Evolutionary conservation across 139 green algal species (phyloP).

Genomic region (Microglena sp.): DNA sequence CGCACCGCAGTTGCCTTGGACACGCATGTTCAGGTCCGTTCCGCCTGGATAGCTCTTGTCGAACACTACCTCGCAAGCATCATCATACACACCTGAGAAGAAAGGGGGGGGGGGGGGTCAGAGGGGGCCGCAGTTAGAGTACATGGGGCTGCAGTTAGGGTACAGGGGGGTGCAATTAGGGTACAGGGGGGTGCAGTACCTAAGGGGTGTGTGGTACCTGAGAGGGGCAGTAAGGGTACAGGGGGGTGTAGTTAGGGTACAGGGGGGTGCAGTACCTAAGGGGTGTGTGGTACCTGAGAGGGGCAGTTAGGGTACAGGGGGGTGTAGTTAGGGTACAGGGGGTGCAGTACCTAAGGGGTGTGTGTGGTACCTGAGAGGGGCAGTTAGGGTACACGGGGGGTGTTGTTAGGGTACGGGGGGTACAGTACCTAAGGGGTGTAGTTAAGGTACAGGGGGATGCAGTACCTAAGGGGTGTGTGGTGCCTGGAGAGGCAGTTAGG

Average conservation of each 20-base stretch:
- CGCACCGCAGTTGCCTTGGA: slow-evolving; percentile 24
- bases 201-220: neutral
- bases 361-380: neutral
- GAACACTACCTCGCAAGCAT: slow-evolving; percentile 62
- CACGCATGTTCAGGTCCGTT: slow-evolving; percentile 20
- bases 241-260: neutral
- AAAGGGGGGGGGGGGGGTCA: too few relatives aligned
- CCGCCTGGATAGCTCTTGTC: slow-evolving; percentile 43
- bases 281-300: neutral
- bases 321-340: neutral
- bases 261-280: neutral
- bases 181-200: neutral
- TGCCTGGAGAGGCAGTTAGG: too few relatives aligned
- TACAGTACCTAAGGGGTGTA: too few relatives aligned
- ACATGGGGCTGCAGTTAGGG: too few relatives aligned
- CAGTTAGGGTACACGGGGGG: too few relatives aligned
- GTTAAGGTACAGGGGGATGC: neutral
- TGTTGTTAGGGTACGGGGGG: too few relatives aligned
- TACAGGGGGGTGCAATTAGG: too few relatives aligned
- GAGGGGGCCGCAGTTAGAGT: too few relatives aligned
- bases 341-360: neutral
- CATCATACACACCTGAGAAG: slow-evolving; percentile 48
- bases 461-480: neutral
- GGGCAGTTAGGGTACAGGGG: too few relatives aligned
- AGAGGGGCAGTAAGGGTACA: too few relatives aligned